A percentile compares a stretch with the other conserved stretches of the same genome.
These are phyloP conservation scores for Candida chauliodis DNA, from an alignment of 805 yeast species.

Conservation along the genomic window DNA sequence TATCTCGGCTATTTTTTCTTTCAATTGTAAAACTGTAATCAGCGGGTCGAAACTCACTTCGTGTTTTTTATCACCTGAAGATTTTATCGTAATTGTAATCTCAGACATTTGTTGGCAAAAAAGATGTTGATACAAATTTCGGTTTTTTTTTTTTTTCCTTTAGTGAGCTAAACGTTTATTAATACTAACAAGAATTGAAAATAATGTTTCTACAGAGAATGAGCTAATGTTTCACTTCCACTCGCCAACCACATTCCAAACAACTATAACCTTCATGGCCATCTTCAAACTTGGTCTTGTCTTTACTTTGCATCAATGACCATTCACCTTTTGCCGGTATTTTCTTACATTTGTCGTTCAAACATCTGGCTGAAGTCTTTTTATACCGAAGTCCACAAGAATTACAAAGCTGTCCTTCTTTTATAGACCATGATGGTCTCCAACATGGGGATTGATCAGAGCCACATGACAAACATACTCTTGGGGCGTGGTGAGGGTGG, in stretches of 20 bases:
- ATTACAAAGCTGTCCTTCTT: slow-evolving; percentile 93
- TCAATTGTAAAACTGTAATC: slow-evolving; percentile 64
- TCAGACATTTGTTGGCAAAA: slow-evolving; percentile 11
- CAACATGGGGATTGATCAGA: slow-evolving; percentile 93
- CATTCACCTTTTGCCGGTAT: slow-evolving; percentile 97
- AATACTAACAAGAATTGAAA: slow-evolving; percentile 1
- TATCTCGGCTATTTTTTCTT: slow-evolving; percentile 56
- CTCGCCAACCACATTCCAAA: slow-evolving; percentile 41
- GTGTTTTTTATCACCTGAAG: slow-evolving; percentile 78
- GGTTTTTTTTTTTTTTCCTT: not conserved
- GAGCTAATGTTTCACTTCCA: slow-evolving; percentile 30
- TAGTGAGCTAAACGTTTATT: not conserved
- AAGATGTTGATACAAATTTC: not conserved
- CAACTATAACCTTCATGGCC: slow-evolving; percentile 38
- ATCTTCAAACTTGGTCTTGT: slow-evolving; percentile 41
- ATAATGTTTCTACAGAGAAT: slow-evolving; percentile 3
- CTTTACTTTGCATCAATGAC: slow-evolving; percentile 78
- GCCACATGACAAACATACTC: slow-evolving; percentile 87
- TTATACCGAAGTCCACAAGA: slow-evolving; percentile 94
- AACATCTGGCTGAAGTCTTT: slow-evolving; percentile 89
- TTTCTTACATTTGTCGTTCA: slow-evolving; percentile 68
- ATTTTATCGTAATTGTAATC: slow-evolving; percentile 33
- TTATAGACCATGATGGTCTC: slow-evolving; percentile 94
- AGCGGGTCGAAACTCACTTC: slow-evolving; percentile 53
- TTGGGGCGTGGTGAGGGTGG: slow-evolving; percentile 22